Conservation (phyloP, 2,329 filamentous ascomycete species). For the Drechslerella dactyloides region DNA sequence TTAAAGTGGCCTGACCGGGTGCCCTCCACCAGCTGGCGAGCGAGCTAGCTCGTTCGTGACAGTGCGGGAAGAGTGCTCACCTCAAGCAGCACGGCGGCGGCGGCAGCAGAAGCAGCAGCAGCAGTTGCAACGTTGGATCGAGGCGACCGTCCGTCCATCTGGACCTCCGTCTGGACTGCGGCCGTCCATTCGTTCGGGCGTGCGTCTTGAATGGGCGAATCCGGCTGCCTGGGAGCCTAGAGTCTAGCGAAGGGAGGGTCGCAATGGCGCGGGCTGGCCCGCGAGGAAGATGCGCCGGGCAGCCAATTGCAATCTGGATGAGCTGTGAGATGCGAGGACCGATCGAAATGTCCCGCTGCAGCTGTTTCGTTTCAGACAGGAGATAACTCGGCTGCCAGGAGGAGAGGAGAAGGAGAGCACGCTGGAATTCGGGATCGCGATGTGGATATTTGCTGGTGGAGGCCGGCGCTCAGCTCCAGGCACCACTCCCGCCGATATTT, state of each 20-base stretch:
- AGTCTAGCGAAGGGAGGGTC: too few relatives aligned
- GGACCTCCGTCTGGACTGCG: not conserved
- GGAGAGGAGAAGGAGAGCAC: too few relatives aligned
- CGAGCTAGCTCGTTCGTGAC: too few relatives aligned
- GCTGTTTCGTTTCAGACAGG: not conserved
- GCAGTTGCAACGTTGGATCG: not conserved
- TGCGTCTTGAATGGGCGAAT: slow-evolving; percentile 5
- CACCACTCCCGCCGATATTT: not conserved
- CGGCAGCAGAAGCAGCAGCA: not conserved
- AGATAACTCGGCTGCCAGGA: not conserved
- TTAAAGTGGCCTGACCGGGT: not conserved
- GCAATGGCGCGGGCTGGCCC: not conserved
- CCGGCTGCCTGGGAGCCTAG: slow-evolving; percentile 7
- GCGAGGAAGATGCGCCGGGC: not conserved
- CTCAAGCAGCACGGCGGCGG: too few relatives aligned
- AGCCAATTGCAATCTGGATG: not conserved
- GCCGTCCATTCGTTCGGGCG: not conserved
- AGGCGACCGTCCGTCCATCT: not conserved
- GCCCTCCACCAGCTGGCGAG: not conserved
- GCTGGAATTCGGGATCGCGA: too few relatives aligned
- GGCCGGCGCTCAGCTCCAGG: too few relatives aligned
- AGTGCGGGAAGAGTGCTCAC: too few relatives aligned
- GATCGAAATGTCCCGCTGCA: slow-evolving; percentile 4
- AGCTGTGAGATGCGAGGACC: not conserved
- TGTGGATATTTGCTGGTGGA: too few relatives aligned